A percentile compares a stretch with the other conserved stretches of the same genome.
Evolutionary conservation across 306 rosid genomes (phyloP).

Genomic region (Lablab purpureus): DNA sequence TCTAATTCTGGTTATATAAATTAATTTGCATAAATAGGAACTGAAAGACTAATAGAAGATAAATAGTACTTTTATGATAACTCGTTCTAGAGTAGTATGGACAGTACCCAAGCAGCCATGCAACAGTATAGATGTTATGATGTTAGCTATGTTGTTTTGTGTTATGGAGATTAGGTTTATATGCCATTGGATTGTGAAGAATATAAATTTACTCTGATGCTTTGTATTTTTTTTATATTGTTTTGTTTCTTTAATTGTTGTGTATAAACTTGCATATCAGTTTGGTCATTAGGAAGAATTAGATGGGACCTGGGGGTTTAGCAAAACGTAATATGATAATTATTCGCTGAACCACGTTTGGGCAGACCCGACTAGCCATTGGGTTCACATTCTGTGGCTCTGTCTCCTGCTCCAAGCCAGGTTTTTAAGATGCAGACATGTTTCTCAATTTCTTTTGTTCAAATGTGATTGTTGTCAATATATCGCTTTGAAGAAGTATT

Average conservation of each 20-base stretch:
- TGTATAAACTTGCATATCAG: not conserved
- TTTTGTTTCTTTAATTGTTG: conserved; percentile 1
- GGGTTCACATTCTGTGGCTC: not conserved
- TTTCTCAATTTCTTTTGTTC: not conserved
- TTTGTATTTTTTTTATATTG: not conserved
- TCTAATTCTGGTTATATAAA: not conserved
- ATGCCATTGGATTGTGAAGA: not conserved
- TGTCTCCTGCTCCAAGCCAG: not conserved
- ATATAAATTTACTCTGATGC: not conserved
- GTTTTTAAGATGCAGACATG: not conserved
- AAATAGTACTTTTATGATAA: not conserved
- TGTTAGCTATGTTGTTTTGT: not conserved
- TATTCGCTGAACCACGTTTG: conserved; percentile 1
- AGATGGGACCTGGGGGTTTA: conserved; percentile 6
- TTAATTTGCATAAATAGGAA: not conserved
- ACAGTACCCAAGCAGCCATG: not conserved
- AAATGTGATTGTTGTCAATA: not conserved
- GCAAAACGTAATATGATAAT: not conserved
- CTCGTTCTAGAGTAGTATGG: not conserved
- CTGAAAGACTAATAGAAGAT: not conserved
- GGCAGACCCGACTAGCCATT: not conserved
- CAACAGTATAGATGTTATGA: too few species aligned
- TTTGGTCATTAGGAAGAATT: not conserved
- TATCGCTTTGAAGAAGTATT: not conserved
- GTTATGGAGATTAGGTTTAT: not conserved